phyloP scores from a whole-genome alignment of 768 basidiomycete species.

The Kwoniella dendrophila region DNA sequence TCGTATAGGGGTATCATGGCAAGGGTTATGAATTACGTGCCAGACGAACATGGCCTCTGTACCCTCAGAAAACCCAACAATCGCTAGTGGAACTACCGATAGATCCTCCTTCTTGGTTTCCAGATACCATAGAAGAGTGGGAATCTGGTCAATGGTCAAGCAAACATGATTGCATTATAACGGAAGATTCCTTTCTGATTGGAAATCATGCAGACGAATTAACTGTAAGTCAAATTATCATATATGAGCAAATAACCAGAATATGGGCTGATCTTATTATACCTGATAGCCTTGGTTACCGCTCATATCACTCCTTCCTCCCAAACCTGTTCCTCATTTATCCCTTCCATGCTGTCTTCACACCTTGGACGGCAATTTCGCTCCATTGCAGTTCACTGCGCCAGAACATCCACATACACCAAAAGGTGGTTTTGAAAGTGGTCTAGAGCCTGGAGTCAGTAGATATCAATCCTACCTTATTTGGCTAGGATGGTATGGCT shows the following conservation, averaged over 20 bases:
- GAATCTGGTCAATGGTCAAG: slow-evolving; percentile 36
- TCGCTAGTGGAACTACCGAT: slow-evolving; percentile 71
- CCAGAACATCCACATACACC: slow-evolving; percentile 45
- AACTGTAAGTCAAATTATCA: slow-evolving; percentile 58
- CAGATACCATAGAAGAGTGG: slow-evolving; percentile 48
- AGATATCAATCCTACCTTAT: slow-evolving; percentile 81
- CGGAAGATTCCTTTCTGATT: slow-evolving; percentile 71
- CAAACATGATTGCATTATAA: slow-evolving; percentile 52
- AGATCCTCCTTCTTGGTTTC: slow-evolving; percentile 62
- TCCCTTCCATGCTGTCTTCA: slow-evolving; percentile 64
- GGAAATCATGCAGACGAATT: slow-evolving; percentile 97
- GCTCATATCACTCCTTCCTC: slow-evolving; percentile 65
- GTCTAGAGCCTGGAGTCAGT: slow-evolving; percentile 61
- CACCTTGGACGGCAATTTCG: slow-evolving; percentile 72
- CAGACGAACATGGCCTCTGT: slow-evolving; percentile 80
- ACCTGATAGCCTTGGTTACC: slow-evolving; percentile 76
- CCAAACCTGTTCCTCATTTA: slow-evolving; percentile 49
- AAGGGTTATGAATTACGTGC: slow-evolving; percentile 82
- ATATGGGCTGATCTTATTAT: neutral
- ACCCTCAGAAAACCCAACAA: slow-evolving; percentile 66
- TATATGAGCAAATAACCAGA: neutral
- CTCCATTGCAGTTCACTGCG: slow-evolving; percentile 29
- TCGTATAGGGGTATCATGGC: slow-evolving; percentile 69
- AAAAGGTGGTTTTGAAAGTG: slow-evolving; percentile 50
- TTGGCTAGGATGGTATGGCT: slow-evolving; percentile 75